Base-by-base conservation (phyloP, 176 grass and related monocot genomes). In the Oryza nivara region DNA sequence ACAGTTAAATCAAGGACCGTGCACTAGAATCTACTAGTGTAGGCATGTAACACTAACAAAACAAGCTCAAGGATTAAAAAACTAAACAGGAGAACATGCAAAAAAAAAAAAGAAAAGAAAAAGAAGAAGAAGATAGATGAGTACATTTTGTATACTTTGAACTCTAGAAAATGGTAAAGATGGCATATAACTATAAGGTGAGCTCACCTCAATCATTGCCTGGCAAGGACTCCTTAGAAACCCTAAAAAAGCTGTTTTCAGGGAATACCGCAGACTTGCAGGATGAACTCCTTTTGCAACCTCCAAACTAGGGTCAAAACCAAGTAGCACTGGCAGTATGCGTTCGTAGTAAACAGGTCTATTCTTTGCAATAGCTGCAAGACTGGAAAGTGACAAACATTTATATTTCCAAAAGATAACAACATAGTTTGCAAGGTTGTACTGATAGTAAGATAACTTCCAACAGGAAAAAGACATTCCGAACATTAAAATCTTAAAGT, bases 351-450 rank as follows among this genome's bases (percentile, higher is more conserved):
- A 87, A 79, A 85, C 76, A 4, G 88, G 82, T 70, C 91, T 92
- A 47, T 85, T 94, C 88, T 94, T 99, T 82, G 89, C 92, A 89
- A 96, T 89, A n/a, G 86, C 86, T 91, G 90, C 88, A 87, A 99
- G 91, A 91, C 97, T 99, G 84, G 52, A 40, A 94, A 89, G 70
- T 77, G 80, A 56, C 9, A 70, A 67, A 16, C 38, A 87, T 66
- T 89, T 91, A 85, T 69, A 82, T 78, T 72, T 84, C 65, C 32
- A 1, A 63, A 35, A 86, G 30, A 22, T 38, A 45, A 26, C 77
- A 73, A 78, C 48, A 82, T 23, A 68, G 63, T 40, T 74, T 70
- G 41, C 51, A 22, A 2, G 6, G 40, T 34, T 76, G 51, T 75
- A 68, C 74, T 63, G 34, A 60, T 54, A 81, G 68, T 5, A 64